Conservation (phyloP, 306 rosid genomes). For the Morella rubra region DNA sequence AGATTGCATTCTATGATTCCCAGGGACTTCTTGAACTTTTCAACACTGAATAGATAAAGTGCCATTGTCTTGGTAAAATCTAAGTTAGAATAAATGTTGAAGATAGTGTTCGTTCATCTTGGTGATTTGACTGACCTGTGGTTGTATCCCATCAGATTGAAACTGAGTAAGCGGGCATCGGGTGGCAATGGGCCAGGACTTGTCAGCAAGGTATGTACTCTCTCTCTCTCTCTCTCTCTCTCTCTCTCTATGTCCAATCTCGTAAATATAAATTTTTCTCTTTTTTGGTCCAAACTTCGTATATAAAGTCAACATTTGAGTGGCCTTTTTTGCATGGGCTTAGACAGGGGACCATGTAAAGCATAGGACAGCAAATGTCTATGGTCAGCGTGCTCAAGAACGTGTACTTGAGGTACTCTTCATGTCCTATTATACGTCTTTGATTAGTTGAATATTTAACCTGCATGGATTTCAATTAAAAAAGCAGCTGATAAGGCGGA, state of each 20-base stretch:
- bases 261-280: slow-evolving; percentile 4
- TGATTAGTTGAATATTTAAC: background rate
- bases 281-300: slow-evolving; percentile 18
- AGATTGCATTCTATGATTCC: no score
- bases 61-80: background rate
- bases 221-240: no score
- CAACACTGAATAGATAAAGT: no score
- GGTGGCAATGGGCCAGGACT: slow-evolving; percentile 40
- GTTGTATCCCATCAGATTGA: slow-evolving; percentile 48
- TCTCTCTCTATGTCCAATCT: no score
- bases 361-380: slow-evolving; percentile 40
- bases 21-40: no score
- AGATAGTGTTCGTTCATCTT: background rate
- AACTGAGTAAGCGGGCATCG: slow-evolving; percentile 41
- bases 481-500: background rate
- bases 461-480: background rate
- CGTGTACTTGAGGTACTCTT: slow-evolving; percentile 63
- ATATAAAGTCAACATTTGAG: slow-evolving; percentile 24
- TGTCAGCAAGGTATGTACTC: slow-evolving; percentile 50
- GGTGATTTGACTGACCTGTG: background rate
- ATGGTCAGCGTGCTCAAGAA: slow-evolving; percentile 52
- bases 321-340: slow-evolving; percentile 54
- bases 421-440: background rate
- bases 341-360: slow-evolving; percentile 50
- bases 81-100: background rate